A percentile compares a stretch with the other conserved stretches of the same genome.
These are phyloP conservation scores for Penicillium angulare DNA, from an alignment of 495 filamentous ascomycete genomes.

Conservation along the genomic window DNA sequence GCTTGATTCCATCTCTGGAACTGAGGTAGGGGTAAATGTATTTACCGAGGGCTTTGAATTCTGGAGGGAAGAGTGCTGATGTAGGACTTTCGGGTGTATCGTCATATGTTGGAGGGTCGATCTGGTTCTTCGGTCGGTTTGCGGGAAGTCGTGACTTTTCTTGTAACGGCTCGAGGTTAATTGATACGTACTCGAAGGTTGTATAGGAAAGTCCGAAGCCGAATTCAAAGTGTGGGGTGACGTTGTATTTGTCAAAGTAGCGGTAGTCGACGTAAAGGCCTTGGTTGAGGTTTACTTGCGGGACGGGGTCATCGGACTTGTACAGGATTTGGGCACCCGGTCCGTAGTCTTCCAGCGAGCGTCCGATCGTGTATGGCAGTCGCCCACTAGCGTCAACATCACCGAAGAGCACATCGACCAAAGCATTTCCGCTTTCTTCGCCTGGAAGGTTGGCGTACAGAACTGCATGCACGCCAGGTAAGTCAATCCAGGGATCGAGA, in stretches of 20 bases:
- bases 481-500: conserved; percentile 80
- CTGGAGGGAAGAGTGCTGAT: conserved; percentile 62
- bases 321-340: conserved; percentile 73
- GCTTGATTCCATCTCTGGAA: conserved; percentile 46
- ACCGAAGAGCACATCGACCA: conserved; percentile 83
- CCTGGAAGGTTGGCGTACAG: conserved; percentile 86
- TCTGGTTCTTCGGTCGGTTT: conserved; percentile 50
- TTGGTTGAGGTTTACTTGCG: conserved; percentile 83
- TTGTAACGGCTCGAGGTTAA: conserved; percentile 53
- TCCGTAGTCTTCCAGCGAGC: conserved; percentile 77
- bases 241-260: conserved; percentile 76
- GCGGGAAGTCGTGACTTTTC: conserved; percentile 60
- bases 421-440: conserved; percentile 83
- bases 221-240: conserved; percentile 67
- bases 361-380: conserved; percentile 88
- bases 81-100: conserved; percentile 52
- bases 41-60: conserved; percentile 66
- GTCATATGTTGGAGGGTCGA: conserved; percentile 63
- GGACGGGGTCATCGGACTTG: conserved; percentile 65
- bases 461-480: conserved; percentile 76
- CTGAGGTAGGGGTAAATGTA: conserved; percentile 89
- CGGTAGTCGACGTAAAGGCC: conserved; percentile 89
- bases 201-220: conserved; percentile 78
- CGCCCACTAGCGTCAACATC: conserved; percentile 82
- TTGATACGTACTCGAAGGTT: conserved; percentile 65